phyloP scores from a whole-genome alignment of 345 rosid species.

The Aegle marmelos region DNA sequence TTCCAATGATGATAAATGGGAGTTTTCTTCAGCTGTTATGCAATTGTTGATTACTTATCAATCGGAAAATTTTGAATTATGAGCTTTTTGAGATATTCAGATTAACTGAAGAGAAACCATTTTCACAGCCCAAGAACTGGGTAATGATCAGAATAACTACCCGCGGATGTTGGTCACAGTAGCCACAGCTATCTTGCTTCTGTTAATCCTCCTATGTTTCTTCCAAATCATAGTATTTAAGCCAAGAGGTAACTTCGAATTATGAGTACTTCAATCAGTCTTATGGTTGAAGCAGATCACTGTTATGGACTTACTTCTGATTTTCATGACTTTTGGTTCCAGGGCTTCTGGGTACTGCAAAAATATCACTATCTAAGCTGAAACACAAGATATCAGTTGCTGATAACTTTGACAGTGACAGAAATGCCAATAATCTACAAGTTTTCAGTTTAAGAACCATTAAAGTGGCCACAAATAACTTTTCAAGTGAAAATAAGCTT shows the following conservation, averaged over 20 bases:
- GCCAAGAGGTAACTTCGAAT: not conserved
- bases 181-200: not conserved
- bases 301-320: not conserved
- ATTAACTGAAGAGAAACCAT: not conserved
- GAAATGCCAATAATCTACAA: slow-evolving; percentile 21
- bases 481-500: slow-evolving; percentile 33
- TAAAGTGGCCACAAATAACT: slow-evolving; percentile 35
- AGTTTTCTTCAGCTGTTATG: slow-evolving; percentile 4
- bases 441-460: slow-evolving; percentile 25
- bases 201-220: not conserved
- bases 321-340: not conserved
- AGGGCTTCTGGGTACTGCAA: not conserved
- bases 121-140: not conserved
- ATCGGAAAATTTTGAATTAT: not conserved
- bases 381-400: not conserved
- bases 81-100: not conserved
- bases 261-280: not conserved
- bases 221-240: not conserved
- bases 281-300: too few relatives aligned
- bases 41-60: not conserved
- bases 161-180: not conserved
- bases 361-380: not conserved
- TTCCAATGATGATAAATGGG: slow-evolving; percentile 5
- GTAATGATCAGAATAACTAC: not conserved
- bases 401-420: slow-evolving; percentile 5